Percentiles rank a stretch among this genome's conserved stretches.
Evolutionary conservation across 768 basidiomycete species (phyloP).

Genomic region (Pholiota conissans): DNA sequence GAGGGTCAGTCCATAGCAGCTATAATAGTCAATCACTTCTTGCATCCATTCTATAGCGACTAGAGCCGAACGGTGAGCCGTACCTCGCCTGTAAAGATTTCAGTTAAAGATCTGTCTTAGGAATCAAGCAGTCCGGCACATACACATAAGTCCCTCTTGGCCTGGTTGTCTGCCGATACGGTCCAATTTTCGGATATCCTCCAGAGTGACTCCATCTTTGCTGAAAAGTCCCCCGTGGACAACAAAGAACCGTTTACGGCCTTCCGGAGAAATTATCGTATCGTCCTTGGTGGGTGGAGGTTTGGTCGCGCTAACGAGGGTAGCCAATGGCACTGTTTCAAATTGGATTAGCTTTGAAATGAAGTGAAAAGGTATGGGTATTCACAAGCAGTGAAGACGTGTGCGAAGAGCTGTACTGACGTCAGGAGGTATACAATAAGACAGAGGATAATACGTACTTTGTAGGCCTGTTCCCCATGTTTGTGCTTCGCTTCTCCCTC

Average conservation of each 20-base stretch:
- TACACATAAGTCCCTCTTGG: constrained; percentile 94
- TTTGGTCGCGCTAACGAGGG: constrained; percentile 76
- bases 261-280: constrained; percentile 80
- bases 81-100: constrained; percentile 58
- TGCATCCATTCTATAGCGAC: constrained; percentile 1
- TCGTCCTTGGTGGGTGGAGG: constrained; percentile 44
- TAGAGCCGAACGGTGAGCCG: constrained; percentile 8
- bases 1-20: constrained; percentile 97
- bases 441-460: constrained; percentile 42
- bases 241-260: constrained; percentile 87
- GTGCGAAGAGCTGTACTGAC: constrained; percentile 73
- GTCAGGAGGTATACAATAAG: neutral
- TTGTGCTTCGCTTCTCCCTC: constrained; percentile 97
- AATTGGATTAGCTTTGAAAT: neutral
- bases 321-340: constrained; percentile 82
- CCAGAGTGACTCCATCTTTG: constrained; percentile 91
- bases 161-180: constrained; percentile 91
- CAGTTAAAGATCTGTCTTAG: constrained; percentile 8
- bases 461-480: constrained; percentile 93
- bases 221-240: constrained; percentile 97
- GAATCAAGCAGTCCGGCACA: constrained; percentile 30
- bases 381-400: constrained; percentile 89
- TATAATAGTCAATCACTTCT: constrained; percentile 29
- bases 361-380: constrained; percentile 5
- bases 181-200: constrained; percentile 87